phyloP scores from a whole-genome alignment of 352 stramenopile genomes.

The Pythium aquatile region DNA sequence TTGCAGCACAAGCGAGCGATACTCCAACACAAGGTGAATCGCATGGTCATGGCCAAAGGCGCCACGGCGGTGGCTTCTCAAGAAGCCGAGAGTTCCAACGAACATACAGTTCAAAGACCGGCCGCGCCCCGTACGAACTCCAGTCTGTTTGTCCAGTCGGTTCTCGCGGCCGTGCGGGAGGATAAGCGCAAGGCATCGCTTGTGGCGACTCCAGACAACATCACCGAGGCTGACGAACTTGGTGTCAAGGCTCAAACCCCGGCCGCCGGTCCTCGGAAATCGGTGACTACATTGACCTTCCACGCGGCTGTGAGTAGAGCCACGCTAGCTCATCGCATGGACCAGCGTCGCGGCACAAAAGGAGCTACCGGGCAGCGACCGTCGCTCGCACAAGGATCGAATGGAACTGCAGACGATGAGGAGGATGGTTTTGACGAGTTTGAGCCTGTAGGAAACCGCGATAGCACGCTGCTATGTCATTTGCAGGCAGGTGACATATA shows the following conservation, averaged over 20 bases:
- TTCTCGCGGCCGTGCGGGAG: constrained; percentile 44
- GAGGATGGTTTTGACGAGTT: not conserved
- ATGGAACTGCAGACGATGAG: not conserved
- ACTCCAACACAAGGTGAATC: constrained; percentile 20
- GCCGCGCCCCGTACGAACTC: not conserved
- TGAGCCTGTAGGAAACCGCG: not conserved
- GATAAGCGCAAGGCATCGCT: constrained; percentile 18
- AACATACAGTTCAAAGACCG: not conserved
- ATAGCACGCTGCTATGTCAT: constrained; percentile 38
- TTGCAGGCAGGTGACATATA: constrained; percentile 47
- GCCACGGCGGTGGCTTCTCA: no score
- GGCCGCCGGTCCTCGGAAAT: not conserved
- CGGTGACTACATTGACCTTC: constrained; percentile 15
- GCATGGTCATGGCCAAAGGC: constrained; percentile 8
- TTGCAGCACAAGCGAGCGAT: constrained; percentile 28
- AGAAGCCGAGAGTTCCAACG: not conserved
- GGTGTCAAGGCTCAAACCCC: not conserved
- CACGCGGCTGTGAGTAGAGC: constrained; percentile 19
- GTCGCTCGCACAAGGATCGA: not conserved
- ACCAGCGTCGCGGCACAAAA: constrained; percentile 5
- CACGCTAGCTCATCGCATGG: constrained; percentile 16
- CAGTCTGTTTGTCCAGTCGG: constrained; percentile 47
- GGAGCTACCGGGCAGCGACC: not conserved
- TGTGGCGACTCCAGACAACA: not conserved
- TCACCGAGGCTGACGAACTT: no score